Evolutionary conservation across 2,329 filamentous ascomycete genomes (phyloP).

Genomic region (Penicillium sp.): DNA sequence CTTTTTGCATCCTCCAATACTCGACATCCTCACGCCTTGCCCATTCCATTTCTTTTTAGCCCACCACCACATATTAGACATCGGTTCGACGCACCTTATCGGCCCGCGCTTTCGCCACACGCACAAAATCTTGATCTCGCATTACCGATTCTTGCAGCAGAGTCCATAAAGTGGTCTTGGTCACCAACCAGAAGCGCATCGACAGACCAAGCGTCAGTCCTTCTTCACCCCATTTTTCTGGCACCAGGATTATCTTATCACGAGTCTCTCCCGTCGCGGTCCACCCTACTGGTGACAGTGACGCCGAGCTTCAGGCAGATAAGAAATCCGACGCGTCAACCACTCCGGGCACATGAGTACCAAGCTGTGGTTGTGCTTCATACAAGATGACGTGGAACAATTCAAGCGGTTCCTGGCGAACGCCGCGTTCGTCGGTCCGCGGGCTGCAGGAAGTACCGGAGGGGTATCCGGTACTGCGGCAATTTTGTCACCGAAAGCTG

Average conservation of each 20-base stretch:
- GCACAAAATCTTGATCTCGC: constrained; percentile 13
- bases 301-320: constrained; percentile 65
- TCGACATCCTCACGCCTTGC: background rate
- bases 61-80: too few species aligned
- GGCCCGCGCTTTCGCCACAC: constrained; percentile 19
- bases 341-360: constrained; percentile 75
- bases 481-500: constrained; percentile 24
- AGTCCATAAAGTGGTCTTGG: background rate
- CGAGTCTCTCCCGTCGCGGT: constrained; percentile 74
- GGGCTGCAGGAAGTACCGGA: constrained; percentile 26
- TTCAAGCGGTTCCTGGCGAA: constrained; percentile 85
- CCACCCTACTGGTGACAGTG: constrained; percentile 74
- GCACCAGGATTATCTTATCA: constrained; percentile 30
- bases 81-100: background rate
- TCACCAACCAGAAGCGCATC: constrained; percentile 16
- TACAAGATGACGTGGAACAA: constrained; percentile 94
- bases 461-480: constrained; percentile 18
- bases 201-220: constrained; percentile 11
- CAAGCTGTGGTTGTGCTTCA: constrained; percentile 92
- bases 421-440: constrained; percentile 46
- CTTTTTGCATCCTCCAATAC: background rate
- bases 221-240: constrained; percentile 1
- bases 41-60: background rate
- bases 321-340: constrained; percentile 39
- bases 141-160: constrained; percentile 3